Evolutionary conservation across 1,284 basidiomycete species (phyloP).

Genomic region (Heliocybe sulcata): DNA sequence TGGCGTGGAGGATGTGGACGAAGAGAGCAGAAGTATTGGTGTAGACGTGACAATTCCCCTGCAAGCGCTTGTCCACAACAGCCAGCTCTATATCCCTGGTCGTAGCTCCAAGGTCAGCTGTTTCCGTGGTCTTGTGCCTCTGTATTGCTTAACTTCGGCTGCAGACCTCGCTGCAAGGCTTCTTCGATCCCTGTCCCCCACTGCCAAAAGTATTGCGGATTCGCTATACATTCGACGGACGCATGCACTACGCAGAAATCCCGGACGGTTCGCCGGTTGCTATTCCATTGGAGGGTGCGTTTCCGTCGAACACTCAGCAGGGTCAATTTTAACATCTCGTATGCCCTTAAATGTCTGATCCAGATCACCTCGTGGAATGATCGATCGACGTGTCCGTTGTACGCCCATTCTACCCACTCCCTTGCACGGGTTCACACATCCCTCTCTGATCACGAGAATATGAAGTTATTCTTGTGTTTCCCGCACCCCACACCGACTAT

Average conservation of each 20-base stretch:
- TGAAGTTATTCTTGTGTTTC: background rate
- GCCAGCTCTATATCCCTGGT: slow-evolving; percentile 75
- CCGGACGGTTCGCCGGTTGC: slow-evolving; percentile 66
- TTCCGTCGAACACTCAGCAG: background rate
- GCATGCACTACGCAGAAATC: slow-evolving; percentile 70
- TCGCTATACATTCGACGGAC: slow-evolving; percentile 72
- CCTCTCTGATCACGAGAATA: background rate
- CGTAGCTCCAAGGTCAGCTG: slow-evolving; percentile 55
- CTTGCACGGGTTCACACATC: background rate
- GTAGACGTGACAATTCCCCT: slow-evolving; percentile 78
- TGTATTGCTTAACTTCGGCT: slow-evolving; percentile 9
- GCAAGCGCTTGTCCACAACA: slow-evolving; percentile 76
- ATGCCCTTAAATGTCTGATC: background rate
- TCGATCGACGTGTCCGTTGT: background rate
- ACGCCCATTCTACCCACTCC: background rate
- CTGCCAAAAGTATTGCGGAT: slow-evolving; percentile 62
- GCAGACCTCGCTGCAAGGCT: slow-evolving; percentile 64
- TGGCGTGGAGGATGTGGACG: slow-evolving; percentile 46
- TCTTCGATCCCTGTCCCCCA: slow-evolving; percentile 69
- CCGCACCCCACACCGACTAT: background rate
- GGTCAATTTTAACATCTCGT: background rate
- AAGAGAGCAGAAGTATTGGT: slow-evolving; percentile 41
- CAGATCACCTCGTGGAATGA: background rate
- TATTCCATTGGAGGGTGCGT: slow-evolving; percentile 69
- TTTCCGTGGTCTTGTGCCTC: slow-evolving; percentile 5